A percentile compares a stretch with the other conserved stretches of the same genome.
These are phyloP conservation scores for Suillus occidentalis DNA, from an alignment of 768 basidiomycete genomes.

Conservation along the genomic window DNA sequence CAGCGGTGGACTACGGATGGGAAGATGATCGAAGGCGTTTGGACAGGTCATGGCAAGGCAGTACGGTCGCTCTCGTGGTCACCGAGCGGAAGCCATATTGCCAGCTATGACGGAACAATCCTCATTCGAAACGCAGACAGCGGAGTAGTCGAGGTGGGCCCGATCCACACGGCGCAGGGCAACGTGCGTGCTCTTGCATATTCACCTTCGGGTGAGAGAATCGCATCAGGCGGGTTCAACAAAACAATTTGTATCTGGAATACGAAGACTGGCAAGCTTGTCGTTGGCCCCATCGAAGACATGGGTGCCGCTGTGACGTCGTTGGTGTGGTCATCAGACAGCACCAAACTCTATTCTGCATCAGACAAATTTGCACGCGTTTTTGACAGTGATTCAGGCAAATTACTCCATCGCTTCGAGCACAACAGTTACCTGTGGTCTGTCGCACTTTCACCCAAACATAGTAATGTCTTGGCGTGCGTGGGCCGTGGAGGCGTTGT, in stretches of 20 bases:
- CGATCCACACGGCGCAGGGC: no score
- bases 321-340: neutral
- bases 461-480: neutral
- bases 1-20: neutral
- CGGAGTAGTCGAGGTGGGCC: no score
- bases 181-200: no score
- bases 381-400: neutral
- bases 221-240: no score
- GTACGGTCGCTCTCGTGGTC: neutral
- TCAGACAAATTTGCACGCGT: neutral
- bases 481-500: neutral
- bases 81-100: neutral
- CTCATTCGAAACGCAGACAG: no score
- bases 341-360: neutral
- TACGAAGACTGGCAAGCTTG: neutral
- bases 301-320: neutral
- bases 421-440: neutral
- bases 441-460: neutral
- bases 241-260: neutral
- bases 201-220: no score
- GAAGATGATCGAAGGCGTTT: neutral
- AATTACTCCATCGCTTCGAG: neutral
- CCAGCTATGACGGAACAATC: neutral
- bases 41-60: neutral
- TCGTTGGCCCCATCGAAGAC: neutral